phyloP scores from a whole-genome alignment of 345 rosid species.

The Camelina sativa region DNA sequence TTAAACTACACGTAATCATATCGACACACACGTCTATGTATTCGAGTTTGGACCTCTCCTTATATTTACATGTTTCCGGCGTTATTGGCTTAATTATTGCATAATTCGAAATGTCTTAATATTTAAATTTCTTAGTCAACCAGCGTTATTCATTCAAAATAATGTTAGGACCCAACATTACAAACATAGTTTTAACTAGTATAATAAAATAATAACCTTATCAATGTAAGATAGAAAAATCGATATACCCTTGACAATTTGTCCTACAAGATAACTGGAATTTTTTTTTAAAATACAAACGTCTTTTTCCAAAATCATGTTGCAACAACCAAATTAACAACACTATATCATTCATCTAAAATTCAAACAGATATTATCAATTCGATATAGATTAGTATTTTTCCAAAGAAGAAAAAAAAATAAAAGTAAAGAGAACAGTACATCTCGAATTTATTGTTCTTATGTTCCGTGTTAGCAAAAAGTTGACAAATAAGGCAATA shows the following conservation, averaged over 20 bases:
- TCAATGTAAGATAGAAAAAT: background rate
- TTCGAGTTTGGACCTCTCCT: conserved; percentile 14
- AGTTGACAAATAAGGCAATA: conserved; percentile 3
- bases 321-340: conserved; percentile 28
- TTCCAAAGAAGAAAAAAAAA: background rate
- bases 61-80: conserved; percentile 9
- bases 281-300: background rate
- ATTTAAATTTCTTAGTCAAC: conserved; percentile 6
- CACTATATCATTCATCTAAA: background rate
- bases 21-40: background rate
- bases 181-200: no score
- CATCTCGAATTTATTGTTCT: background rate
- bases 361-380: background rate
- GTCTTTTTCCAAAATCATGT: conserved; percentile 10
- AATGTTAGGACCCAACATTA: no score
- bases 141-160: no score
- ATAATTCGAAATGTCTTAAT: background rate
- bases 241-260: conserved; percentile 11
- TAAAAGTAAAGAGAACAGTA: background rate
- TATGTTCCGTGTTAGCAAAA: conserved; percentile 5
- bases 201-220: background rate
- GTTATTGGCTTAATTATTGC: conserved; percentile 9
- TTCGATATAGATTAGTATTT: background rate
- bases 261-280: conserved; percentile 14
- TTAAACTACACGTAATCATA: background rate